Evolutionary conservation across 306 rosid genomes (phyloP), one percentile per base, ranked within the genome.

Genomic region (Citrullus mucosospermus): DNA sequence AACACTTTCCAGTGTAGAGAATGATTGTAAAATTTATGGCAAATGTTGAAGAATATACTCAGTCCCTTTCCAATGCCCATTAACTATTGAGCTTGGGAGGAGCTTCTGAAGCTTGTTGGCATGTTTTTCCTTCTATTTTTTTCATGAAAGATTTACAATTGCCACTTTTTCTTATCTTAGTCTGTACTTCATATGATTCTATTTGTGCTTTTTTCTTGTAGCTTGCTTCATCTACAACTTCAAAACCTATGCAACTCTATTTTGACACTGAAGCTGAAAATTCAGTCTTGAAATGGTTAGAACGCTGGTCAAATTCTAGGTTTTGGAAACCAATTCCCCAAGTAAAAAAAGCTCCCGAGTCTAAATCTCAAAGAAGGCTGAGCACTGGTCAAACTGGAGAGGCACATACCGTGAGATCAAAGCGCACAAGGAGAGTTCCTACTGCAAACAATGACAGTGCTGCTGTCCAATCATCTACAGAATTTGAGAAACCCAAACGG

Each of bases 251-350:
- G 86, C 88, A 65, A 36, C 82, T 96, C 72, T 96, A 88, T 75
- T 93, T 87, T 81, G 85, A 93, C 79, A 78, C 85, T n/a, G 86
- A 80, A 17, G 97, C 91, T 66, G 97, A 93, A 80, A 96, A 91
- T 85, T 93, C 99, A 80, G 92, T 86, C 56, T 70, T 85, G 62
- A 90, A 85, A 78, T 96, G 99, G 99, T 76, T 88, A 80, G 94
- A 90, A 55, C 90, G 97, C 57, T 96, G 99, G 99, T 90, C 99
- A 36, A 81, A 81, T 71, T 85, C 93, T 71, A 77, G 58, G 68
- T 91, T 93, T 79, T 93, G 99, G 99, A 91, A 84, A 83, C 97
- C 98, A 60, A 55, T 87, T 83, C 87, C 93, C 54, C 97, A 86
- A 78, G 91, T 90, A 50, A 96, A 89, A 87, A 96, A 90, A 84